Evolutionary conservation across 306 rosid species (phyloP).

Genomic region (Lablab purpureus): DNA sequence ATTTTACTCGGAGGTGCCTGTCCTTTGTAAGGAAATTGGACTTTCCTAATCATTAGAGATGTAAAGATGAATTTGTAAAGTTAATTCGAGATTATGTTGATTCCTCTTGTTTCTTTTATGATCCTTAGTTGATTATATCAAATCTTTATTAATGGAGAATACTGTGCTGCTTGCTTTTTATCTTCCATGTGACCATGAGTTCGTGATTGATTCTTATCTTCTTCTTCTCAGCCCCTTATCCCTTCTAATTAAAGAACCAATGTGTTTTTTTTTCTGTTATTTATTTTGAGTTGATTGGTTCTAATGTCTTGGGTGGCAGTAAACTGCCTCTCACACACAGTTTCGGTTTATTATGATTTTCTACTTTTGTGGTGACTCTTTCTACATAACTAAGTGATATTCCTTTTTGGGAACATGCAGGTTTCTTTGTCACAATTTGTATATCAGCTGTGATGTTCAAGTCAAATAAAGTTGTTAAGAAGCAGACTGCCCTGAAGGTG

Average conservation of each 20-base stretch:
- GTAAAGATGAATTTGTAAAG: conserved; percentile 5
- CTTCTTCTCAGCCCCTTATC: conserved; percentile 4
- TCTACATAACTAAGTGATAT: conserved; percentile 20
- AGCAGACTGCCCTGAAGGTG: conserved; percentile 96
- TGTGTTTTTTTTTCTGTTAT: background rate
- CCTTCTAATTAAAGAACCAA: conserved; percentile 22
- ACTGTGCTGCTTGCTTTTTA: conserved; percentile 17
- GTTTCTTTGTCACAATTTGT: conserved; percentile 84
- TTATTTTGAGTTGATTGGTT: conserved; percentile 20
- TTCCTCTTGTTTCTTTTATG: conserved; percentile 11
- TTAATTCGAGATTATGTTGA: background rate
- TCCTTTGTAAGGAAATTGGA: conserved; percentile 33
- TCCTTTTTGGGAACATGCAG: conserved; percentile 59
- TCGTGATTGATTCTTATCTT: background rate
- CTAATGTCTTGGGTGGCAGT: background rate
- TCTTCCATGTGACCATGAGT: conserved; percentile 14
- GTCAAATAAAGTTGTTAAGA: conserved; percentile 85
- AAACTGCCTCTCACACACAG: conserved; percentile 28
- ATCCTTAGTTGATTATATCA: conserved; percentile 6
- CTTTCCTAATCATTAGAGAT: background rate
- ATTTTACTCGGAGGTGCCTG: background rate
- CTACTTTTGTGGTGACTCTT: conserved; percentile 24
- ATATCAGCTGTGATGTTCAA: conserved; percentile 87
- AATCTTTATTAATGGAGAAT: conserved; percentile 23
- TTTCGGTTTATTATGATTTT: conserved; percentile 36